phyloP scores from a whole-genome alignment of 2,329 filamentous ascomycete species.

The Aspergillus floridensis region DNA sequence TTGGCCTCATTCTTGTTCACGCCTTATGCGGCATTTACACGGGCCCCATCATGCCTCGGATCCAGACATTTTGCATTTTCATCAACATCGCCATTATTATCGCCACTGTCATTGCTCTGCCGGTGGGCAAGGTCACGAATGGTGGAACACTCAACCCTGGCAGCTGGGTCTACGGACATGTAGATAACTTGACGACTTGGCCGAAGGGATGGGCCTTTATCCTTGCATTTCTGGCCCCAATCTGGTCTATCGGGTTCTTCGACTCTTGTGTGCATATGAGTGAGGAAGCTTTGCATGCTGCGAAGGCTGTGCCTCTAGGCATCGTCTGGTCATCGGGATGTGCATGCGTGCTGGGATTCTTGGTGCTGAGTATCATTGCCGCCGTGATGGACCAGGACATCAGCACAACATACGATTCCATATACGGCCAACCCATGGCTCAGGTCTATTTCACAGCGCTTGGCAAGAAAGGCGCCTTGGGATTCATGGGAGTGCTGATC shows the following conservation, averaged over 20 bases:
- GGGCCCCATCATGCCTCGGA: slow-evolving; percentile 57
- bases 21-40: slow-evolving; percentile 54
- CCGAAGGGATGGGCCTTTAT: slow-evolving; percentile 59
- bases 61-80: slow-evolving; percentile 57
- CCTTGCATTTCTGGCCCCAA: slow-evolving; percentile 59
- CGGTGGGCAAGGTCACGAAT: slow-evolving; percentile 45
- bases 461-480: slow-evolving; percentile 58
- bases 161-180: slow-evolving; percentile 55
- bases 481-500: slow-evolving; percentile 58
- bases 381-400: slow-evolving; percentile 57
- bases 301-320: slow-evolving; percentile 58
- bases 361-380: slow-evolving; percentile 58
- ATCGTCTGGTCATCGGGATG: slow-evolving; percentile 56
- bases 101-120: slow-evolving; percentile 57
- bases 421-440: slow-evolving; percentile 60
- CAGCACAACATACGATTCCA: slow-evolving; percentile 46
- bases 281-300: slow-evolving; percentile 61
- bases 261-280: slow-evolving; percentile 60
- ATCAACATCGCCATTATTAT: slow-evolving; percentile 57
- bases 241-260: slow-evolving; percentile 58
- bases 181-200: slow-evolving; percentile 59
- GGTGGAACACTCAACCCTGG: slow-evolving; percentile 34
- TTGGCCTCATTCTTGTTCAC: slow-evolving; percentile 54
- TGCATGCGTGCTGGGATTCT: slow-evolving; percentile 56
- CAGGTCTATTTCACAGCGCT: slow-evolving; percentile 60